Evolutionary conservation across 805 yeast species (phyloP), one percentile per base, ranked within the genome.

Genomic region (Wilhelminamyces savonicus): DNA sequence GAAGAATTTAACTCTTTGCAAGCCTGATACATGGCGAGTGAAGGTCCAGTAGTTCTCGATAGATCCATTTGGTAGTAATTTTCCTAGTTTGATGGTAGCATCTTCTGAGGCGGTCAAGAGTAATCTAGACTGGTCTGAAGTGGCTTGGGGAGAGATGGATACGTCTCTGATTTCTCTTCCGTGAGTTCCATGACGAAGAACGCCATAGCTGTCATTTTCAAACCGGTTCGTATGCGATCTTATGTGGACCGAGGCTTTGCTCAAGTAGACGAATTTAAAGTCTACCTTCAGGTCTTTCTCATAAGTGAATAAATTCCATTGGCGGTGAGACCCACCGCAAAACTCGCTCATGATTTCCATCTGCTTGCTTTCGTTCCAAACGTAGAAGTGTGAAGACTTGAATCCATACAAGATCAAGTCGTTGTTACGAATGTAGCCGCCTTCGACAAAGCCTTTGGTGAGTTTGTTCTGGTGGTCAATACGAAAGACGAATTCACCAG

Each of bases 301-400:
- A 18, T 29, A 30, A 11, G 23, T 29, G 30, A 56, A 46, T 16
- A 82, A 57, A 20, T 69, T 66, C 96, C 97, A 92, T 35, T 75
- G 72, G 36, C 97, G 68, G 50, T 88, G 96, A 3, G 92, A 74
- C 3, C 97, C 97, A 16, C 97, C 97, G 54, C 97, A 92, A 10
- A 68, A 54, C 37, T 78, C 85, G 34, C 77, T 71, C 27, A 73
- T 62, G 2, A 85, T 50, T 50, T 87, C 95, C 30, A 68, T 64
- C 41, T 83, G 87, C 24, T 69, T 62, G 2, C 87, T 74, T 46
- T 85, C 95, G 51, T 88, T 85, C 78, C 86, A 86, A 14, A 85
- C 54, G 44, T 80, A 82, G 47, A 90, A 87, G 28, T 69, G 59
- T 28, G 80, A 79, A 2, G 92, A 84, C 42, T 78, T 76, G 66